Base-by-base conservation (phyloP, 805 yeast genomes). In the Saturnispora besseyi region DNA sequence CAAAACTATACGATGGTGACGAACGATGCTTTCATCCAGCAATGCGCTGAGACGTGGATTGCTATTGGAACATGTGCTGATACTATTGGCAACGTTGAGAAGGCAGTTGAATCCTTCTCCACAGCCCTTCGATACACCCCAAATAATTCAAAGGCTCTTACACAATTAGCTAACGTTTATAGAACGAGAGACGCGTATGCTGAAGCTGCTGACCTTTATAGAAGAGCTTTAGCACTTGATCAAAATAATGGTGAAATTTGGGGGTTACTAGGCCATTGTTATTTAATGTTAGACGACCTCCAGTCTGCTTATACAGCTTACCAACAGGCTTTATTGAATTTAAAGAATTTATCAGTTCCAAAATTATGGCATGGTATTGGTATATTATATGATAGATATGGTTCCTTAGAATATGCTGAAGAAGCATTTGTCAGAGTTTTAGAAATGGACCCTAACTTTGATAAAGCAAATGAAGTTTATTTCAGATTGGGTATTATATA, bases 321-420 rank as follows among this genome's bases (percentile, higher is more conserved):
- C 70, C 99, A 93, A 70, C 90, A 95, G 63, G 98, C 98, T 3
- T 72, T 93, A 45, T 85, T 87, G 66, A 93, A 88, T 64, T 70
- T 90, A 62, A 87, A 86, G 55, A 91, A 93, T 62, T 95, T 96
- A 44, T 87, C 88, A 58, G 97, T 90, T 49, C 98, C 98, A 50
- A 89, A 89, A 64, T 77, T 93, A 58, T 93, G 99, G 99, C 97
- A 93, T 67, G 99, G 99, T 0, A 91, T 93, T 56, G 99, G 99
- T 33, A 93, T 93, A 52, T 74, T 93, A 53, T 93, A 93, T 66
- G 99, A 93, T 67, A 75, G 99, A 48, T 93, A 93, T 65, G 99
- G 98, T 28, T 86, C 96, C 5, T 71, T 91, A 55, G 98, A 91
- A 69, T 93, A 91, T 61, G 99, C 99, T 3, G 99, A 93, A 66